Base-by-base conservation (phyloP, 331 rosid genomes). In the Acacia pycnantha region DNA sequence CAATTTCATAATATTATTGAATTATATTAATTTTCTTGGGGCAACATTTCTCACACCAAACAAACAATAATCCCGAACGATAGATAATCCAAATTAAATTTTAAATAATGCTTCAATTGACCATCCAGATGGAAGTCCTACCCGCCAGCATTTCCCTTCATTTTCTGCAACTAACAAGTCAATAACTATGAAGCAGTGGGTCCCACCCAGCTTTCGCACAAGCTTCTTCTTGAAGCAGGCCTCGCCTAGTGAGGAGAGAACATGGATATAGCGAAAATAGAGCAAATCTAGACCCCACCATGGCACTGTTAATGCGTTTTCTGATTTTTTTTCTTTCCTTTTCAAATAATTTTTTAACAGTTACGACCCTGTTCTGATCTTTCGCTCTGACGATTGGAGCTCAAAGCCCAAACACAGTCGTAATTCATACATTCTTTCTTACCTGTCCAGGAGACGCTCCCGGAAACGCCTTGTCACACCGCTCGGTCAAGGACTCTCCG, bases 391-490 rank as follows among this genome's bases (percentile, higher is more conserved):
- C 47, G 64, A 27, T 82, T 68, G 51, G 70, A 80, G 86, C 71
- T 65, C 21, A 68, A 26, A 73, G 84, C 79, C 88, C 81, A 84
- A 47, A 53, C 56, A 43, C 70, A 19, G 83, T 76, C 75, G 82
- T 16, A 11, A 64, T 9, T 24, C 51, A 51, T 53, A 53, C 26
- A 19, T 22, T 19, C 59, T 18, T 22, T 19, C 59, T 18, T 48
- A 56, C 76, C 31, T 73, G 8, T 19, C 7, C 5, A 64, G 5
- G 62, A 66, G 53, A 15, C n/a, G 48, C 29, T 56, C 29, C 15
- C 9, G 15, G 67, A 43, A 74, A 43, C 68, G 10, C 51, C 82
- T 53, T 24, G 77, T n/a, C 35, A 10, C 64, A 40, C 50, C 40
- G 43, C 11, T 21, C 29, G n/a, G n/a, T 29, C 35, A 5, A 29